These are phyloP conservation scores for Protomyces inouyei DNA, from an alignment of 1,139 yeast species.

Conservation along the genomic window DNA sequence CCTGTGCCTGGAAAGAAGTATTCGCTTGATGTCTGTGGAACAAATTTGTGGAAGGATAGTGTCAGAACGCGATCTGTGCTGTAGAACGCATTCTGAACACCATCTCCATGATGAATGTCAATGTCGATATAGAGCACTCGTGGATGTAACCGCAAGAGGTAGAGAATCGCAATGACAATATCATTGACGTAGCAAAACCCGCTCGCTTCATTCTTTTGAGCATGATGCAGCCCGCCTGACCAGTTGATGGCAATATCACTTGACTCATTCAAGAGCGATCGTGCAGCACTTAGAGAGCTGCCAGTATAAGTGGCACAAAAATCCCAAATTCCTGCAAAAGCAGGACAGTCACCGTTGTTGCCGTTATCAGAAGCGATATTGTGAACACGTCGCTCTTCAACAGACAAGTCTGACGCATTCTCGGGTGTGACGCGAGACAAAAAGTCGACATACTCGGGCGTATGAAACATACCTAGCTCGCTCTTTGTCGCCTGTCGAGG, in stretches of 20 bases:
- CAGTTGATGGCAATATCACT: slow-evolving; percentile 95
- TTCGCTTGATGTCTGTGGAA: slow-evolving; percentile 49
- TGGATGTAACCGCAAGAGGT: slow-evolving; percentile 77
- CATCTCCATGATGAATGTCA: slow-evolving; percentile 96
- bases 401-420: slow-evolving; percentile 59
- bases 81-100: slow-evolving; percentile 95
- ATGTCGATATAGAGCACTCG: slow-evolving; percentile 90
- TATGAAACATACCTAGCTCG: slow-evolving; percentile 74
- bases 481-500: slow-evolving; percentile 78
- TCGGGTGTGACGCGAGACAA: slow-evolving; percentile 76
- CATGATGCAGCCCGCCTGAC: slow-evolving; percentile 97
- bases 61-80: slow-evolving; percentile 95
- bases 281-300: slow-evolving; percentile 86
- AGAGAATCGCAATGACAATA: slow-evolving; percentile 80
- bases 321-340: slow-evolving; percentile 89
- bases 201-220: slow-evolving; percentile 87
- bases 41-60: slow-evolving; percentile 83
- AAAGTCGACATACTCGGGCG: slow-evolving; percentile 81
- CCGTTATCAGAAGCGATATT: slow-evolving; percentile 24
- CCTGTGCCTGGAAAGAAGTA: slow-evolving; percentile 98
- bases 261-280: slow-evolving; percentile 75
- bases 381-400: slow-evolving; percentile 8
- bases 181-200: slow-evolving; percentile 96
- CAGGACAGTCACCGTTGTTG: slow-evolving; percentile 67
- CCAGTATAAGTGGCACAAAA: slow-evolving; percentile 85